Evolutionary conservation across 225 moss, liverwort and hornwort species (phyloP).

Genomic region (Thuidium tamariscinum): DNA sequence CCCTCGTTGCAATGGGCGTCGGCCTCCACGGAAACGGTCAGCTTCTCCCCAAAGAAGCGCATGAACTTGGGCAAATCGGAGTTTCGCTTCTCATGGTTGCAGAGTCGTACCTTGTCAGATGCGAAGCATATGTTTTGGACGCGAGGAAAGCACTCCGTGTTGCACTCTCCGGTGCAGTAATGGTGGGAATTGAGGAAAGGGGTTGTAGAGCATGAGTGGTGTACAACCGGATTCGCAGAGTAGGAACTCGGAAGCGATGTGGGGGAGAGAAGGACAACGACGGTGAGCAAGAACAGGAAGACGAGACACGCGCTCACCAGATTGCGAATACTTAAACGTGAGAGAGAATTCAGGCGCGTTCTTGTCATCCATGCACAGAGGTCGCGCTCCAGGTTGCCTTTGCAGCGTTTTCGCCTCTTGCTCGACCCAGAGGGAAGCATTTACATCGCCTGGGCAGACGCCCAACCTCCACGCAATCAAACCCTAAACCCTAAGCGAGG

Average conservation of each 20-base stretch:
- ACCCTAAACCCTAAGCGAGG: not conserved
- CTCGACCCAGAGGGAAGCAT: conserved; percentile 12
- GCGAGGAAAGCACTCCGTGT: conserved; percentile 77
- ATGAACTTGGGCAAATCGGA: conserved; percentile 49
- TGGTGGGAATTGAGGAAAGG: not conserved
- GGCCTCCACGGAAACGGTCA: conserved; percentile 44
- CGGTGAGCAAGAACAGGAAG: not conserved
- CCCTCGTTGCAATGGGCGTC: conserved; percentile 18
- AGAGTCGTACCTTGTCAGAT: conserved; percentile 28
- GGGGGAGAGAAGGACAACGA: conserved; percentile 1
- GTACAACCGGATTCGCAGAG: not conserved
- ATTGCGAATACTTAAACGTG: not conserved
- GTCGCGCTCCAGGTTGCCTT: conserved; percentile 1
- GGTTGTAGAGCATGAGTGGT: not conserved
- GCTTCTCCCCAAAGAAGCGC: conserved; percentile 84
- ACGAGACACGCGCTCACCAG: not conserved
- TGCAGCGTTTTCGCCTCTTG: conserved; percentile 18
- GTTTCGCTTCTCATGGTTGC: not conserved
- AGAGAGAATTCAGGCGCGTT: not conserved
- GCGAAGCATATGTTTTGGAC: conserved; percentile 85
- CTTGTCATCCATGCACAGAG: conserved; percentile 15
- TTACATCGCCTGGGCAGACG: conserved; percentile 2
- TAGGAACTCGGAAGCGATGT: conserved; percentile 7
- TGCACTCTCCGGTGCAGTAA: conserved; percentile 86
- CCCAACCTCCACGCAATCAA: not conserved